Evolutionary conservation across 2,329 filamentous ascomycete species (phyloP).

Genomic region (Pestalotiopsis sp.): DNA sequence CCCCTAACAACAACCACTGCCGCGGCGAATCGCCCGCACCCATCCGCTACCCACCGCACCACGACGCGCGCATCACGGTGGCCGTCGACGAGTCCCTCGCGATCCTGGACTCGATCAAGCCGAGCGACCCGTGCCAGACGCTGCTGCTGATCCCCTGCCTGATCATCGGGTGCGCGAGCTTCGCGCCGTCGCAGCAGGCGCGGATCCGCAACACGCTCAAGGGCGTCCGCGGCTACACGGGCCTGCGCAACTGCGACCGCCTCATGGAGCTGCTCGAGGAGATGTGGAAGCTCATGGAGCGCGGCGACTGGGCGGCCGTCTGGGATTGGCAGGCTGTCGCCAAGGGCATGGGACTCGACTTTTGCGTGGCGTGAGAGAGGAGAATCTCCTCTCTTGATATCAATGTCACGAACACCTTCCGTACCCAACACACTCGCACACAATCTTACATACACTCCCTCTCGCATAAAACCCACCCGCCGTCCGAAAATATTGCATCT

Average conservation of each 20-base stretch:
- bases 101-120: conserved; percentile 57
- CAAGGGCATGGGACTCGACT: conserved; percentile 55
- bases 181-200: conserved; percentile 54
- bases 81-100: conserved; percentile 61
- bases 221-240: conserved; percentile 60
- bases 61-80: conserved; percentile 54
- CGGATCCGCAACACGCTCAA: conserved; percentile 53
- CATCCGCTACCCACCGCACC: conserved; percentile 48
- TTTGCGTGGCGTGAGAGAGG: conserved; percentile 46
- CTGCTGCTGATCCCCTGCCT: conserved; percentile 64
- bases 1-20: conserved; percentile 14
- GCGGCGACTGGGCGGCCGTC: conserved; percentile 57
- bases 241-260: conserved; percentile 60
- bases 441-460: neutral
- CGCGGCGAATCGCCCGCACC: conserved; percentile 48
- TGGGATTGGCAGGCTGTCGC: conserved; percentile 70
- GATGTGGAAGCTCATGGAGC: conserved; percentile 63
- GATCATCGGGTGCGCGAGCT: conserved; percentile 63
- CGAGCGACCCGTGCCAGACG: conserved; percentile 61
- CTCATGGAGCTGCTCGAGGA: conserved; percentile 58
- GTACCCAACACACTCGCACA: neutral
- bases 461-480: neutral
- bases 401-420: neutral
- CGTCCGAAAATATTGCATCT: neutral
- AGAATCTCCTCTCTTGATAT: neutral